A percentile compares a stretch with the other conserved stretches of the same genome.
Conservation (phyloP, 306 rosid species). For the Casuarina glauca region DNA sequence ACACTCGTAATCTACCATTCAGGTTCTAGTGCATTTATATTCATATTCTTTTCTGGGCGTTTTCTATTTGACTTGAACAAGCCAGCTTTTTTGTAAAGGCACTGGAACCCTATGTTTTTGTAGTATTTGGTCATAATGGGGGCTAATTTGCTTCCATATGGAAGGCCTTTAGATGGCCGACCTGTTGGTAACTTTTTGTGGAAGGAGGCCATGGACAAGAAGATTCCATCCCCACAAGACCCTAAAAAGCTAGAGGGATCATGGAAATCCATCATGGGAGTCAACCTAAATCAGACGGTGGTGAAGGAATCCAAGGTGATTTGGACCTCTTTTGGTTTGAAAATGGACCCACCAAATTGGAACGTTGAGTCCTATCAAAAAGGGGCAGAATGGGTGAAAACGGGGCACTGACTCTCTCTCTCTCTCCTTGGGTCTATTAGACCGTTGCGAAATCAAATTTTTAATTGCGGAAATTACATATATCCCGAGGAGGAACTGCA, state of each 20-base stretch:
- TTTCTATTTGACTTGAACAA: too few relatives aligned
- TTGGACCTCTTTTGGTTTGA: background rate
- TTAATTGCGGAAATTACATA: constrained; percentile 9
- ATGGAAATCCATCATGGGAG: background rate
- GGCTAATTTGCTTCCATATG: background rate
- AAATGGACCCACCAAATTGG: constrained; percentile 35
- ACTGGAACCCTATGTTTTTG: too few relatives aligned
- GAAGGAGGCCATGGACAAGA: background rate
- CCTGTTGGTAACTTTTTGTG: background rate
- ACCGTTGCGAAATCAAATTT: constrained; percentile 62
- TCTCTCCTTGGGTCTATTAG: constrained; percentile 28
- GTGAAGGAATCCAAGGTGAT: constrained; percentile 6
- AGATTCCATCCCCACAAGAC: background rate
- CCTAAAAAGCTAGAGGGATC: background rate
- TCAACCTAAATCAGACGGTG: constrained; percentile 19
- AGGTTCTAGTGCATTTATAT: background rate
- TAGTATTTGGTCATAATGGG: background rate
- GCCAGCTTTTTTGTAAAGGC: too few relatives aligned
- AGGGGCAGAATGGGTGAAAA: background rate
- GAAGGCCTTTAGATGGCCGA: background rate
- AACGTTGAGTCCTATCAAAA: constrained; percentile 41
- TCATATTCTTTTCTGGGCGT: background rate
- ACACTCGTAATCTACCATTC: background rate
- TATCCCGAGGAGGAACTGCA: constrained; percentile 18
- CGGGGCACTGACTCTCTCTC: constrained; percentile 15